These are phyloP conservation scores for Glebionis coronaria DNA, from an alignment of 129 eudicot species.

Conservation along the genomic window DNA sequence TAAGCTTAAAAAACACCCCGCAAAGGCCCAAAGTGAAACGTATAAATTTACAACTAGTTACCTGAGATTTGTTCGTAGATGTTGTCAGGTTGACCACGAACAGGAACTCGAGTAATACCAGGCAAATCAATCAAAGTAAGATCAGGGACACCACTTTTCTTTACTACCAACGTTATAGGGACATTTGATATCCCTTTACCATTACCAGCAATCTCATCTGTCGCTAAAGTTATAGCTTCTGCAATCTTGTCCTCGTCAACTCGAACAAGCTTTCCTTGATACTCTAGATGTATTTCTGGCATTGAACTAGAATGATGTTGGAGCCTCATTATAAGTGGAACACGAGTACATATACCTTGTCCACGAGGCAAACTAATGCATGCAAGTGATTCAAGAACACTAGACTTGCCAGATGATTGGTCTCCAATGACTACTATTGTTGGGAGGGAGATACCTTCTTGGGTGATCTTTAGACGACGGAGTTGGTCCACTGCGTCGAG, in stretches of 20 bases:
- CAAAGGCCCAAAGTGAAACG: too few species aligned
- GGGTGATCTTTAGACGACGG: conserved; percentile 28
- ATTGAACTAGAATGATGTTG: neutral
- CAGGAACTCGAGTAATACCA: conserved; percentile 31
- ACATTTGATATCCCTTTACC: conserved; percentile 31
- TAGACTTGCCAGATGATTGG: conserved; percentile 37
- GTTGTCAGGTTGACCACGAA: conserved; percentile 32
- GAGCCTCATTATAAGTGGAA: neutral
- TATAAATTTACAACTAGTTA: neutral
- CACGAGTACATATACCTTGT: conserved; percentile 5
- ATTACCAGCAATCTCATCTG: conserved; percentile 27
- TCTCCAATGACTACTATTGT: conserved; percentile 39
- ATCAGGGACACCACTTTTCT: conserved; percentile 34
- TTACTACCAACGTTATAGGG: conserved; percentile 29
- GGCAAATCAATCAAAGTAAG: conserved; percentile 39
- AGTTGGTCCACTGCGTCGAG: conserved; percentile 33
- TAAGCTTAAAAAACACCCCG: too few species aligned
- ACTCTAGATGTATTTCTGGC: conserved; percentile 16
- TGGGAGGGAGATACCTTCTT: conserved; percentile 39
- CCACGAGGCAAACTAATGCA: conserved; percentile 34
- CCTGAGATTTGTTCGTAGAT: conserved; percentile 29
- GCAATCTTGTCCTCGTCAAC: conserved; percentile 6
- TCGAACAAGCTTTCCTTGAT: neutral
- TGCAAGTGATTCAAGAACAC: conserved; percentile 36
- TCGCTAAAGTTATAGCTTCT: conserved; percentile 19